Conservation (phyloP, 140 eudicot genomes). For the Stevia rebaudiana region DNA sequence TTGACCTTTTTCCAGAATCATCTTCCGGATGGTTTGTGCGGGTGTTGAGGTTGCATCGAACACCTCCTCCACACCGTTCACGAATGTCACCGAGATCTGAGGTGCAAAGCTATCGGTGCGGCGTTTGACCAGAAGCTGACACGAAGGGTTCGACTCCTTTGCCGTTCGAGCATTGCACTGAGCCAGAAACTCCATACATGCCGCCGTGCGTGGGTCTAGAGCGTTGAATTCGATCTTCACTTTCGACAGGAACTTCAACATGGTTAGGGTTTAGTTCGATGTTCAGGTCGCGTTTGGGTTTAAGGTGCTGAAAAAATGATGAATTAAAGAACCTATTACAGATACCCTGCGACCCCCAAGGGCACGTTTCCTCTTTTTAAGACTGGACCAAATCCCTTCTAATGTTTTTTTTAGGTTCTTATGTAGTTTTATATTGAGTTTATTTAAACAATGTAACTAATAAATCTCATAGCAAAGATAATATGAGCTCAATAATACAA, state of each 20-base stretch:
- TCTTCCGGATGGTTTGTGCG: conserved; percentile 69
- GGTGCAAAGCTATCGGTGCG: conserved; percentile 89
- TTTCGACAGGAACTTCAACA: conserved; percentile 83
- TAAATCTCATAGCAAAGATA: no score
- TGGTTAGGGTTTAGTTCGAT: conserved; percentile 19
- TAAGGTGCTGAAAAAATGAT: background rate
- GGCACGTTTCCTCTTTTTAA: no score
- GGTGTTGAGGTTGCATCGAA: conserved; percentile 80
- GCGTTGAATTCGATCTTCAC: conserved; percentile 91
- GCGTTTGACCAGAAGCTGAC: conserved; percentile 74
- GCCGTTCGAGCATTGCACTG: conserved; percentile 91
- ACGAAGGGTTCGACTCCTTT: conserved; percentile 80
- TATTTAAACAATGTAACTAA: no score
- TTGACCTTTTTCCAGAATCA: conserved; percentile 77
- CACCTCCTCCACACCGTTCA: conserved; percentile 72
- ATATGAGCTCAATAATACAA: no score
- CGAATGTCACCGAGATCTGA: conserved; percentile 78
- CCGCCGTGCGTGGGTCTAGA: conserved; percentile 76
- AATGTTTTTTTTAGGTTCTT: no score
- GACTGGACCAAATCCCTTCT: no score
- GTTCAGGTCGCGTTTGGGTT: background rate
- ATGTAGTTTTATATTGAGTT: no score
- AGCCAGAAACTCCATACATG: conserved; percentile 88
- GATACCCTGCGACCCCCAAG: no score
- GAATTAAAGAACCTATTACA: no score